Evolutionary conservation across 2,329 filamentous ascomycete species (phyloP).

Genomic region (Whalleya microplaca): DNA sequence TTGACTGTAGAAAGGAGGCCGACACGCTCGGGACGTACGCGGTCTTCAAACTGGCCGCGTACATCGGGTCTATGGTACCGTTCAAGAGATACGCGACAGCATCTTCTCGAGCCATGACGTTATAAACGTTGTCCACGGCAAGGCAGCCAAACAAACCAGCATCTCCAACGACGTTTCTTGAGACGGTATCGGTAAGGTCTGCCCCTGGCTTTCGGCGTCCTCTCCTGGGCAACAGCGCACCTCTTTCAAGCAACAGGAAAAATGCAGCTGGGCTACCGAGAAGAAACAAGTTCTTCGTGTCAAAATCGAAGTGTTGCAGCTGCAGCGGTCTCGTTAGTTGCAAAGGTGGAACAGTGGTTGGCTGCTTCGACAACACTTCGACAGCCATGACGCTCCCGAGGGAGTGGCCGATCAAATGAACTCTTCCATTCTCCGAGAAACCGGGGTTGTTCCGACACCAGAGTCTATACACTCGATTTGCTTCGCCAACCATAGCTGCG

Average conservation of each 20-base stretch:
- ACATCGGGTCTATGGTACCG: conserved; percentile 81
- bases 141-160: conserved; percentile 84
- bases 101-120: conserved; percentile 73
- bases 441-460: conserved; percentile 95
- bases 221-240: conserved; percentile 72
- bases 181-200: conserved; percentile 62
- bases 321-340: conserved; percentile 47
- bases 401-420: conserved; percentile 92
- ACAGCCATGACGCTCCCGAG: conserved; percentile 93
- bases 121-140: conserved; percentile 95
- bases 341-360: conserved; percentile 66
- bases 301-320: conserved; percentile 79
- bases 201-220: conserved; percentile 77
- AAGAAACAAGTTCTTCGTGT: conserved; percentile 87
- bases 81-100: conserved; percentile 93
- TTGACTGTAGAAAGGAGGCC: conserved; percentile 65
- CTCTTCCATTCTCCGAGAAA: conserved; percentile 78
- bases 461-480: conserved; percentile 91
- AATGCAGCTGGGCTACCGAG: conserved; percentile 90
- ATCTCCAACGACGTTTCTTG: conserved; percentile 71
- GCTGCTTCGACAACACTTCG: conserved; percentile 88
- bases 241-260: conserved; percentile 84
- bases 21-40: conserved; percentile 78
- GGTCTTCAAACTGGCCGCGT: conserved; percentile 74
- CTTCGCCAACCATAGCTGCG: conserved; percentile 82